Evolutionary conservation across 2,329 filamentous ascomycete genomes (phyloP), one percentile per base, ranked within the genome.

Genomic region (Aspergillus unguis): DNA sequence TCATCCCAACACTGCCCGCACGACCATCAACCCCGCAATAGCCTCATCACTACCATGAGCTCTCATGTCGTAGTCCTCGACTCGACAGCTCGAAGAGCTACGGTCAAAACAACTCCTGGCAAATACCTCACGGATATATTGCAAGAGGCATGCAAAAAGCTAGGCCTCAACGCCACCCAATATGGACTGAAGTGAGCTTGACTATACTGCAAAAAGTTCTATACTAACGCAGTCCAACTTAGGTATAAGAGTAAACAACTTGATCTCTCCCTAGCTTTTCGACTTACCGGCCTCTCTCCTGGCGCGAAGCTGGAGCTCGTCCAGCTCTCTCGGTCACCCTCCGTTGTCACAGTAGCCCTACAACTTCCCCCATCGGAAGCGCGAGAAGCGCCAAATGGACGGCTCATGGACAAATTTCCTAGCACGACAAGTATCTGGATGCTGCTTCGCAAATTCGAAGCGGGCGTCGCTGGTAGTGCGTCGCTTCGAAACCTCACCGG

Each of bases 281-380:
- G 92, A 44, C 84, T 92, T 28, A 87, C 91, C 4, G 90, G 91
- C 45, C 85, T 99, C 5, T 79, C 82, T 9, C 83, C 89, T 35
- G 94, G 94, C 56, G 92, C 94, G 54, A 95, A 95, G 68, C 84
- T 99, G 53, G 92, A 97, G 67, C 87, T 99, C 45, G 87, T 96
- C 25, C 85, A 90, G 66, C 85, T 87, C 54, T 94, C 92, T 42
- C 88, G 89, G 52, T 94, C 91, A 0, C 87, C 92, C 0, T 86
- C 90, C 1, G 87, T 87, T 44, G 87, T 99, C 51, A 91, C 87
- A 37, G 87, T 99, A 38, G 92, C 90, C n/a, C 77, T 99, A 9
- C 89, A 95, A 66, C 77, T 96, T 28, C 89, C 90, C 3, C 80
- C 85, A 33, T 82, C 85, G 25, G 87, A 94, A 66, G 84, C 81